Percentiles rank a stretch among this genome's conserved stretches.
Evolutionary conservation across 169 alveolate genomes (phyloP).

Genomic region (Cryptosporidium xiaoi): DNA sequence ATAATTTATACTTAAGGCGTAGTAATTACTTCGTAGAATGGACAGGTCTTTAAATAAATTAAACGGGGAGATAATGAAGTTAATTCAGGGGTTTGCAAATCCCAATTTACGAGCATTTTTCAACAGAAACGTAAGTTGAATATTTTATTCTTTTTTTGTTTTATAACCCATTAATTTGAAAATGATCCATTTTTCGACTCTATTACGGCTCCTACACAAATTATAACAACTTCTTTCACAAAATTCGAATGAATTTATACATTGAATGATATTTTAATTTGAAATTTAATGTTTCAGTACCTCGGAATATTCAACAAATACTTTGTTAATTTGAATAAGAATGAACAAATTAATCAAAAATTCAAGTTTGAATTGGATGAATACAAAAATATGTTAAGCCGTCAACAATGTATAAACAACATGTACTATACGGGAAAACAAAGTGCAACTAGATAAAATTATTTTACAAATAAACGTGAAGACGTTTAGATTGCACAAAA

Average conservation of each 20-base stretch:
- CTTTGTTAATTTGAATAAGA: slow-evolving; percentile 12
- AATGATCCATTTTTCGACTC: background rate
- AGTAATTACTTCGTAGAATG: background rate
- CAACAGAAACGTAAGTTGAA: slow-evolving; percentile 50
- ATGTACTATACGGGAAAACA: slow-evolving; percentile 46
- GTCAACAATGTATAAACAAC: slow-evolving; percentile 35
- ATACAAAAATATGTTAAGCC: slow-evolving; percentile 38
- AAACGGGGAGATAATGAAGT: slow-evolving; percentile 1
- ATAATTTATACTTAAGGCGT: no score
- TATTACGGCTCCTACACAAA: background rate
- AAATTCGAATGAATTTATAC: no score
- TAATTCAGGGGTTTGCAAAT: slow-evolving; percentile 16
- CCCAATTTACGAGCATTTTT: slow-evolving; percentile 55
- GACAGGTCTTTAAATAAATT: slow-evolving; percentile 13
- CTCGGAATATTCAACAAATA: slow-evolving; percentile 15
- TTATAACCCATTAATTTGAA: background rate
- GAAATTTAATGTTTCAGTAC: background rate
- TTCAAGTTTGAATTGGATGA: slow-evolving; percentile 17
- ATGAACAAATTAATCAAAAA: background rate
- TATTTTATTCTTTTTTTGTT: background rate
- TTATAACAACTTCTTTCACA: no score
- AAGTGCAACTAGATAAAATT: background rate
- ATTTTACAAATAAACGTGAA: no score
- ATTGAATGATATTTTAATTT: no score
- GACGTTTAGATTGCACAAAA: no score